Base-by-base conservation (phyloP, 2,329 filamentous ascomycete genomes). In the Ambrosiella cleistominuta region DNA sequence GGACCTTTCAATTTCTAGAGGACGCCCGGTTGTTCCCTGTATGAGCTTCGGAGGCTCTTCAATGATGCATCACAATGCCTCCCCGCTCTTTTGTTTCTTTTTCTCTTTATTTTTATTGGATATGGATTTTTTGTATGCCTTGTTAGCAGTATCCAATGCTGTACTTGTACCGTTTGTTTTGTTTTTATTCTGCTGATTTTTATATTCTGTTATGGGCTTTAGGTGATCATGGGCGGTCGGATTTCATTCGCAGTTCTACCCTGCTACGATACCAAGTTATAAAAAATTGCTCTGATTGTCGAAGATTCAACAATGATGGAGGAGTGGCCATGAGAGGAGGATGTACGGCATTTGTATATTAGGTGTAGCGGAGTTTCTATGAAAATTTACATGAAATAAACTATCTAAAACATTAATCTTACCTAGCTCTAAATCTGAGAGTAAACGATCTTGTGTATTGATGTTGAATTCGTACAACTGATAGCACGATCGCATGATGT, bases 201-300 rank as follows among this genome's bases (percentile, higher is more conserved):
- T n/a, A 2, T 13, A 15, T 47, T 55, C 19, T 50, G 6, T 60
- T 17, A 47, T 56, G 56, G 44, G 54, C 11, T 57, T 17, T 17
- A 47, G 45, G 54, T 49, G 53, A 52, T 19, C 47, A 36, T 54
- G 53, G 57, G 38, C 45, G 45, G 57, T 59, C 47, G 45, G 44
- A 57, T 57, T 47, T 47, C 54, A 57, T 50, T 60, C 57, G 40
- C 40, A 42, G 36, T 56, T 45, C 50, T 45, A 39, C 27, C 49
- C 11, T 57, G 55, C 45, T 36, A 57, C 37, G 58, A 60, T 57
- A 57, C 57, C 13, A 8, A 7, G 38, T 13, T 54, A 36, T 57
- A 37, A 37, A 4, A 54, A 42, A 7, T 42, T 40, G 52, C 37
- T 54, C 9, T 54, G 38, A 42, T 27, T 17, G 52, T 11, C 11